Base-by-base conservation (phyloP, 2,329 filamentous ascomycete species). In the Hymenoscyphus occultus region DNA sequence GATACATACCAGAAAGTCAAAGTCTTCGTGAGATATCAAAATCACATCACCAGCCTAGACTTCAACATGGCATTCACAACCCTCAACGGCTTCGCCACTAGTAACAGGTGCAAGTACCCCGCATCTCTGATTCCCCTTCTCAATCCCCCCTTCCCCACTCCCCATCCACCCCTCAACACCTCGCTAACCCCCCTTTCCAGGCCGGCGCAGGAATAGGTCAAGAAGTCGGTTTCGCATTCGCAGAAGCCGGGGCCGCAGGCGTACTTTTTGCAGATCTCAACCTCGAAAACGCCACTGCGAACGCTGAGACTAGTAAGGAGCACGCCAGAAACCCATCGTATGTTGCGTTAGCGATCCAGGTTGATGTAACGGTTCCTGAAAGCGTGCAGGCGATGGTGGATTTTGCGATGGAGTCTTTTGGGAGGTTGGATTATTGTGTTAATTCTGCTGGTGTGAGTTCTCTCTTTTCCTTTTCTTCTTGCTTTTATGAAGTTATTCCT, bases 351-450 rank as follows among this genome's bases (percentile, higher is more conserved):
- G 69, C 68, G 5, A 48, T 74, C 6, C 22, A 64, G 16, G 71
- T 76, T 6, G 72, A 78, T 60, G 68, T 75, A 0, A 65, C 69
- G 1, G 63, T 71, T 51, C 59, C 60, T 13, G 39, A 22, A 0
- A 69, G 63, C 32, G 71, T 77, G 9, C 62, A 75, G 51, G 39
- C 35, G 0, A 72, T 76, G 69, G 66, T 77, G 13, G 61, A 70
- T n/a, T 16, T 61, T 5, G 77, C 79, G 19, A 71, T 85, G 16
- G 68, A 76, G 19, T 76, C 77, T 39, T 82, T 83, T 61, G 83
- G 83, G 7, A 79, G 79, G 57, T 78, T 86, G 16, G 80, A 84
- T 67, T 83, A 83, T 5, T 81, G 81, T 32, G 82, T 82, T 7
- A 85, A 87, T 59, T 78, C 84, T 6, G 84, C 84, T 0, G 69